Evolutionary conservation across 139 green algal genomes (phyloP), one percentile per base, ranked within the genome.

Genomic region (Prasinococcaceae sp.): DNA sequence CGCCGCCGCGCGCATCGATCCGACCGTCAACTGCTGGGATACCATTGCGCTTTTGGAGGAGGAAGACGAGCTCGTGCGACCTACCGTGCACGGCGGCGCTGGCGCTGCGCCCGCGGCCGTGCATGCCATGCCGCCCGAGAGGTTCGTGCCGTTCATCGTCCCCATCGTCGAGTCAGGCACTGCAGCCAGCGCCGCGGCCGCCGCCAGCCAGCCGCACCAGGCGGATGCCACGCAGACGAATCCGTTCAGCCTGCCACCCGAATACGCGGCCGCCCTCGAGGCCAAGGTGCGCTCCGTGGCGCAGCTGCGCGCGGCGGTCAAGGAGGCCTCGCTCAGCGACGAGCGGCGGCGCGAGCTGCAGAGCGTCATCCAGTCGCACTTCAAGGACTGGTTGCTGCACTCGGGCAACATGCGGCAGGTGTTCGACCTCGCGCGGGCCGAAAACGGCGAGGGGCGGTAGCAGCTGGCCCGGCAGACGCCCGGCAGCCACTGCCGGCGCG

Each of bases 401-500:
- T 68, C 60, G 10, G 60, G 60, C 17, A 68, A 68, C 37, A 63
- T 68, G 14, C 41, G 61, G 28, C 61, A 69, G 33, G 56, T 69
- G 30, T 93, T 90, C 42, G 84, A 93, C 60, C 65, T 93, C 14
- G 80, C 80, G 1, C 73, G 80, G 6, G 60, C 83, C 30, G 83
- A 93, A 60, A 77, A 53, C 6, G 45, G 12, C 14, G 45, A 30
- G 30, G 17, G 39, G n/a, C n/a, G n/a, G n/a, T n/a, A n/a, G n/a
- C n/a, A n/a, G n/a, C n/a, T n/a, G n/a, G n/a, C n/a, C n/a, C n/a
- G n/a, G n/a, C n/a, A n/a, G n/a, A n/a, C n/a, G n/a, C n/a, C n/a
- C n/a, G n/a, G n/a, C n/a, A n/a, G n/a, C n/a, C n/a, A n/a, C n/a
- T n/a, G n/a, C n/a, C n/a, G n/a, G n/a, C n/a, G n/a, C n/a, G n/a